phyloP scores from a whole-genome alignment of 495 filamentous ascomycete species.

The Neurospora sublineolata region DNA sequence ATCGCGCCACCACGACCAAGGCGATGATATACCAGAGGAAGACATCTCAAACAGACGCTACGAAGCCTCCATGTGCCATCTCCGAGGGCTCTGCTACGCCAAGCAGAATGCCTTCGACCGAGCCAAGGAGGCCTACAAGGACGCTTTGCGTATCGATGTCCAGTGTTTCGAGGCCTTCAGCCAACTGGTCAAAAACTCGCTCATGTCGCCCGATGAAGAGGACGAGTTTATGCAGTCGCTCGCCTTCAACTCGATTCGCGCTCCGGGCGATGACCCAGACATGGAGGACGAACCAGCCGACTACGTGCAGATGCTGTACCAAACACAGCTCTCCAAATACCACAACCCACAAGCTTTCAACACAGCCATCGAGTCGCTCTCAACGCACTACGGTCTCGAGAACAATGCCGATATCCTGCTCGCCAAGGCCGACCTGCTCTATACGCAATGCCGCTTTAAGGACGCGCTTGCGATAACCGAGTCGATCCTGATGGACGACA shows the following conservation, averaged over 20 bases:
- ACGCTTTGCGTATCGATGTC: constrained; percentile 90
- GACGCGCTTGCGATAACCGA: constrained; percentile 77
- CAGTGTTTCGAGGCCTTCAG: constrained; percentile 98
- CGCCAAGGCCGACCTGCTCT: constrained; percentile 81
- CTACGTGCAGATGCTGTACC: constrained; percentile 95
- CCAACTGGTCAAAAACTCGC: constrained; percentile 90
- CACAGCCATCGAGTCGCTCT: constrained; percentile 78
- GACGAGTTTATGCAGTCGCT: constrained; percentile 84
- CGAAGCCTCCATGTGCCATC: constrained; percentile 94
- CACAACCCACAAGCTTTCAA: constrained; percentile 74
- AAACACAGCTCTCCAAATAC: constrained; percentile 91
- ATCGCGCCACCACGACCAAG: constrained; percentile 36
- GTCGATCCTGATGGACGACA: constrained; percentile 65
- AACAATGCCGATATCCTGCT: constrained; percentile 85
- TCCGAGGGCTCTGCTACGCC: constrained; percentile 86
- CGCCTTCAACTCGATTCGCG: constrained; percentile 72
- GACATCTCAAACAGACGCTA: constrained; percentile 67
- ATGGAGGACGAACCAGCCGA: constrained; percentile 72
- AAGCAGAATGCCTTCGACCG: constrained; percentile 97
- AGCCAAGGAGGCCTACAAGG: constrained; percentile 96
- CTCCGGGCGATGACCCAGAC: constrained; percentile 39
- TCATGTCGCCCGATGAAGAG: constrained; percentile 97
- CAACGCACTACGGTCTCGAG: constrained; percentile 82
- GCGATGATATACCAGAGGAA: constrained; percentile 49
- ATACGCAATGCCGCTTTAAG: constrained; percentile 87